Evolutionary conservation across 2,329 filamentous ascomycete genomes (phyloP).

Genomic region (Fusarium sp.): DNA sequence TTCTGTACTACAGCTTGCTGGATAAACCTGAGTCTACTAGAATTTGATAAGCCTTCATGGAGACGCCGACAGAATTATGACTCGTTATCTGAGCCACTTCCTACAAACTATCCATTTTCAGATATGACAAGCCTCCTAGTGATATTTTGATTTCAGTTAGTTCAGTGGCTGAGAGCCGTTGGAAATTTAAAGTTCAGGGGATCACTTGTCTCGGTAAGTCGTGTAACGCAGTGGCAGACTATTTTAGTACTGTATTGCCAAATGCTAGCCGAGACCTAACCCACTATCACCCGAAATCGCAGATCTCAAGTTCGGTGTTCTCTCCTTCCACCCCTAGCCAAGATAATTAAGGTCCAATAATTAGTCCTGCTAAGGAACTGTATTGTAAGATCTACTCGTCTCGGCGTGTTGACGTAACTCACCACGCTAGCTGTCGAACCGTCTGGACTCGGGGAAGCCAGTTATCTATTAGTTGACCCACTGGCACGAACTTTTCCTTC

Average conservation of each 20-base stretch:
- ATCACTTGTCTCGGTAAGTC: not conserved
- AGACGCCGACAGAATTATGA: accelerated
- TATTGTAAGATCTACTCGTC: not conserved
- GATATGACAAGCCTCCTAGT: not conserved
- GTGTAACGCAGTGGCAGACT: not conserved
- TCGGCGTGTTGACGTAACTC: not conserved
- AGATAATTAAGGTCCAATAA: not conserved
- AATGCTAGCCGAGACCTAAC: too few species aligned
- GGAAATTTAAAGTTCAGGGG: not conserved
- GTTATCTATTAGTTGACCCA: not conserved
- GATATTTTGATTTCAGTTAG: accelerated
- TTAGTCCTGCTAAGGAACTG: not conserved
- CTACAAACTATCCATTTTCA: accelerated
- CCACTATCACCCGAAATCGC: too few species aligned
- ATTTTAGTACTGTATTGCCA: not conserved
- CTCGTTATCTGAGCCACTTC: accelerated
- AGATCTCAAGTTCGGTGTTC: too few species aligned
- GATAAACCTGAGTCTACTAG: too few species aligned
- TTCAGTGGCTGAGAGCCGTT: not conserved
- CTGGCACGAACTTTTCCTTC: not conserved
- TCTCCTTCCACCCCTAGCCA: not conserved
- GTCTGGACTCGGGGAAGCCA: too few species aligned
- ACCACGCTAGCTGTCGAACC: too few species aligned
- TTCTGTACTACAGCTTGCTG: not conserved
- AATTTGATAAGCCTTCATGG: not conserved